Percentiles rank a stretch among this genome's conserved stretches.
Evolutionary conservation across 2,329 filamentous ascomycete genomes (phyloP).

Genomic region (Cucurbitaria berberidis): DNA sequence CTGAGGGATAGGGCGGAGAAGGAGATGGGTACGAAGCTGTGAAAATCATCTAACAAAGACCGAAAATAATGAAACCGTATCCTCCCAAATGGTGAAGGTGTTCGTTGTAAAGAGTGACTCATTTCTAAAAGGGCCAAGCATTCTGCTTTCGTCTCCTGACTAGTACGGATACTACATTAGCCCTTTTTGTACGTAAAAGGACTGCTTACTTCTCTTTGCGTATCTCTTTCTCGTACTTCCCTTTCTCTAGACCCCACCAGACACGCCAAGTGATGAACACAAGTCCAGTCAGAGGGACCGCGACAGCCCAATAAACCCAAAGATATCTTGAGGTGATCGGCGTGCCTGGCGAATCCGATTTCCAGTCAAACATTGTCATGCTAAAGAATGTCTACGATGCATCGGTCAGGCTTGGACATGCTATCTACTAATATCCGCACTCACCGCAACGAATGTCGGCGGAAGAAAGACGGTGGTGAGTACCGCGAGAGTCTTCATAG

Average conservation of each 20-base stretch:
- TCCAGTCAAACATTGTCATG: constrained; percentile 17
- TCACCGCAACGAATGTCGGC: constrained; percentile 49
- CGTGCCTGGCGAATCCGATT: background rate
- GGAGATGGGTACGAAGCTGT: background rate
- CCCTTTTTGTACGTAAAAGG: background rate
- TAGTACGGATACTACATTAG: background rate
- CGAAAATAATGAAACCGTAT: no score
- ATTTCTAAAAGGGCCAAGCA: no score
- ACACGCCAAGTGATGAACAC: constrained; percentile 8
- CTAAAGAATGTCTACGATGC: constrained; percentile 9
- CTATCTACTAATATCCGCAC: background rate
- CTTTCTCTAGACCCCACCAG: constrained; percentile 8
- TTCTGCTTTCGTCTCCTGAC: no score
- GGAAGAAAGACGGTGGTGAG: constrained; percentile 53
- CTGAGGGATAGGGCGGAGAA: background rate
- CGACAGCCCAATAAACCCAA: constrained; percentile 20
- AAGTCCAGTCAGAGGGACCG: constrained; percentile 8
- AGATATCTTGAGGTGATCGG: constrained; percentile 6
- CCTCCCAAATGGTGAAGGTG: no score
- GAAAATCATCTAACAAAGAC: no score
- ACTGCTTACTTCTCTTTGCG: background rate
- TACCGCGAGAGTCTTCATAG: constrained; percentile 50
- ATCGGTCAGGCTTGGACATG: background rate
- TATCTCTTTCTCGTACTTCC: constrained; percentile 1
- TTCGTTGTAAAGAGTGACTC: no score